Evolutionary conservation across 371 early-diverging fungal species (phyloP), one percentile per base, ranked within the genome.

Genomic region (Zopfochytrium polystomum): DNA sequence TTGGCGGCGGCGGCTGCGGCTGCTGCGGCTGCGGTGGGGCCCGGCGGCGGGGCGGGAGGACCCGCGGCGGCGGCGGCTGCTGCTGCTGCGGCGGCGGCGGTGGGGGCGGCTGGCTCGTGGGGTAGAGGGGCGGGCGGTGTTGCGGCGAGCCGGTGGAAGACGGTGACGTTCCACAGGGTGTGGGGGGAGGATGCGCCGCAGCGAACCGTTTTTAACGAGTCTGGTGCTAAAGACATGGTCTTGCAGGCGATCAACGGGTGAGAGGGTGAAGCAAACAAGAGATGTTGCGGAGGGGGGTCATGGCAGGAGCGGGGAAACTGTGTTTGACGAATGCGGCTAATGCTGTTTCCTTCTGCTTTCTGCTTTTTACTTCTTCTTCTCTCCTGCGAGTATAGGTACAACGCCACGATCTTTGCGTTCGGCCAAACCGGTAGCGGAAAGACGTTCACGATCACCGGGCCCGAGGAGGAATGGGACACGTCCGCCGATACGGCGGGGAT

Each of bases 401-500:
- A 71, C 1, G 72, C 75, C 4, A 79, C 80, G 2, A 51, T 82
- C 5, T 84, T 84, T 64, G 81, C 82, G 11, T 84, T 74, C 65
- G 84, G 84, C 0, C 87, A 88, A 55, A 89, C 89, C 9, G 86
- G 88, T 0, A 71, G 73, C 60, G 89, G 89, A 1, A 89, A 89
- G 61, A 87, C 87, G 30, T 86, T 77, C 67, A 89, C 88, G 25
- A 85, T 88, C 64, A 78, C 79, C 46, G 77, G 83, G 57, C 57
- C 68, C 23, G 60, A 71, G 25, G 52, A n/a, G 29, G 50, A 26
- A 4, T 60, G 57, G 63, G 48, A 11, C 51, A 25, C 55, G 23
- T 35, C 63, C 46, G 53, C 43, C 11, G 70, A 54, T 6, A 60
- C 15, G 1, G 49, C 56, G 5, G 84, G 84, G 6, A 58, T 83